Base-by-base conservation (phyloP, 805 yeast species). In the Barnettozyma wickerhamii region DNA sequence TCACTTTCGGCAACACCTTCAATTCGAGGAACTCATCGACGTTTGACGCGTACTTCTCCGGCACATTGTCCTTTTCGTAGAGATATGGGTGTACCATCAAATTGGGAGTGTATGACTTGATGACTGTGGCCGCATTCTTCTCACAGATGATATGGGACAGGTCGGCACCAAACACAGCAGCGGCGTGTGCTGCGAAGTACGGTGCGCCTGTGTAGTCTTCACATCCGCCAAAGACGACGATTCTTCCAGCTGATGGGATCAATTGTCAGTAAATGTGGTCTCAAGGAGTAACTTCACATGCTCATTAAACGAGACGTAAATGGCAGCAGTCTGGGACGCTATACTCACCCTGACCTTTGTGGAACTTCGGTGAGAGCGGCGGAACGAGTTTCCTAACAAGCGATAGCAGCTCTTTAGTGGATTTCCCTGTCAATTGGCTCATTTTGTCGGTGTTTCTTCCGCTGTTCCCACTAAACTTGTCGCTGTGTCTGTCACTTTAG, bases 191-290 rank as follows among this genome's bases (percentile, higher is more conserved):
- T 27, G 95, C 75, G 60, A 93, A 93, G 62, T 71, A 93, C 2
- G 98, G 98, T 0, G 99, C 99, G 0, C 99, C 99, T 0, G 97
- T 90, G 59, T 89, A 91, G 59, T 91, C 97, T 59, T 85, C 90
- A 60, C 93, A 82, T 1, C 99, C 99, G 18, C 99, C 99, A 47
- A 91, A 75, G 1, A 91, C 86, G 10, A 82, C 87, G 2, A 91
- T 69, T 43, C 87, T 72, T 6, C 98, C 98, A 6, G 84, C 80
- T 61, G 18, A 31, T 5, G 18, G 21, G 19, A 27, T 14, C n/a
- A 6, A 9, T 7, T 2, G 30, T 35, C 28, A 19, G 32, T 9
- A 27, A 35, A n/a, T n/a, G n/a, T n/a, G n/a, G n/a, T n/a, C n/a
- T n/a, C n/a, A n/a, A n/a, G n/a, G n/a, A n/a, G n/a, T n/a, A n/a